Conservation (phyloP, 2,329 filamentous ascomycete species). For the Fusarium bulbicola region DNA sequence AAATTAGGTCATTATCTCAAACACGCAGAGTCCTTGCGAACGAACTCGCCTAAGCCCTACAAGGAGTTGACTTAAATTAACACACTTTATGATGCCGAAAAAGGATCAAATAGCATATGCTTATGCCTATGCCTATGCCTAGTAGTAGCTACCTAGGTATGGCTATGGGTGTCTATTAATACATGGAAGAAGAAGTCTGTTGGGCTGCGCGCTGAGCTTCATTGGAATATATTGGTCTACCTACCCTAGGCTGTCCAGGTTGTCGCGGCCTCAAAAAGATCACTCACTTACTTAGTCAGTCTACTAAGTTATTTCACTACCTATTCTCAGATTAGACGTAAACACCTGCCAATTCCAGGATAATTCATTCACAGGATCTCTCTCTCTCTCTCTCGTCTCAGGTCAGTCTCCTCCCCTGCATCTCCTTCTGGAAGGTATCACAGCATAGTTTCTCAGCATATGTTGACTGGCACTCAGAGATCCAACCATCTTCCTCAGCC, state of each 20-base stretch:
- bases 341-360: neutral
- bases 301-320: neutral
- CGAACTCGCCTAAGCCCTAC: slow-evolving; percentile 26
- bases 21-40: slow-evolving; percentile 1
- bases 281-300: neutral
- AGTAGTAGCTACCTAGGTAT: neutral
- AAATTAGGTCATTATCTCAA: slow-evolving; percentile 22
- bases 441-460: neutral
- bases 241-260: neutral
- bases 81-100: neutral
- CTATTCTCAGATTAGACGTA: neutral
- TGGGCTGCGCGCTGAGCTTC: slow-evolving; percentile 23
- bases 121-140: slow-evolving; percentile 3
- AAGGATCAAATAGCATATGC: neutral
- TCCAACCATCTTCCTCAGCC: neutral
- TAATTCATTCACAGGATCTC: neutral
- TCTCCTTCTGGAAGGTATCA: slow-evolving; percentile 32
- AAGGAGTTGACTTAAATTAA: slow-evolving; percentile 16
- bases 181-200: neutral
- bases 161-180: neutral
- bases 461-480: neutral
- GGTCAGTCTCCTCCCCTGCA: neutral
- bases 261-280: neutral
- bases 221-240: neutral
- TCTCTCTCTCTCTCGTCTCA: slow-evolving; percentile 3